Conservation (phyloP, 2,329 filamentous ascomycete genomes). For the Hymenoscyphus infarciens region DNA sequence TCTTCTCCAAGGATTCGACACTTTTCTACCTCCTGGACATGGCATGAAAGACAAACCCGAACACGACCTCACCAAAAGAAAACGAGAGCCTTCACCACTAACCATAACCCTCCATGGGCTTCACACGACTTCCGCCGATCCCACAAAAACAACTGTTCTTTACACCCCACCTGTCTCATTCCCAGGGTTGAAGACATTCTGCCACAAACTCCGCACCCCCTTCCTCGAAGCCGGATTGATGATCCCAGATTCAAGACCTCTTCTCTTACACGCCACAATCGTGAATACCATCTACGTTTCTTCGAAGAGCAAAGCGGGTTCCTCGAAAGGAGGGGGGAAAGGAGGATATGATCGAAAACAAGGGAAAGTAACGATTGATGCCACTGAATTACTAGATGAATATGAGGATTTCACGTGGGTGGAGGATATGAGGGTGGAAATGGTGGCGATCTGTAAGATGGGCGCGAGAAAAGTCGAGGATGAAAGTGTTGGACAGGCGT, state of each 20-base stretch:
- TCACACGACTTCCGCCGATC: slow-evolving; percentile 41
- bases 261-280: slow-evolving; percentile 81
- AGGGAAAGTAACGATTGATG: slow-evolving; percentile 46
- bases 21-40: neutral
- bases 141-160: slow-evolving; percentile 55
- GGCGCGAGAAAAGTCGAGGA: slow-evolving; percentile 59
- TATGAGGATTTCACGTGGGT: slow-evolving; percentile 71
- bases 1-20: too few species aligned
- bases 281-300: slow-evolving; percentile 77
- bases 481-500: slow-evolving; percentile 26
- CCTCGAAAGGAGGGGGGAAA: slow-evolving; percentile 18
- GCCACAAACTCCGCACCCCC: slow-evolving; percentile 47
- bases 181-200: slow-evolving; percentile 53
- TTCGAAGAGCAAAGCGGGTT: slow-evolving; percentile 36
- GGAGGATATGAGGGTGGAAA: slow-evolving; percentile 61
- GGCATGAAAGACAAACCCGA: neutral
- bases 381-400: slow-evolving; percentile 50
- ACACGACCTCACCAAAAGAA: neutral
- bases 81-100: neutral
- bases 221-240: slow-evolving; percentile 59
- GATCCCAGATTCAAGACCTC: slow-evolving; percentile 53
- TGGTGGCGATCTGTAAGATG: slow-evolving; percentile 80
- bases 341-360: slow-evolving; percentile 4
- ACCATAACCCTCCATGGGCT: slow-evolving; percentile 34
- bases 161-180: slow-evolving; percentile 61